Conservation (phyloP, 192 early-diverging fungal species). For the Umbelopsis sp. region DNA sequence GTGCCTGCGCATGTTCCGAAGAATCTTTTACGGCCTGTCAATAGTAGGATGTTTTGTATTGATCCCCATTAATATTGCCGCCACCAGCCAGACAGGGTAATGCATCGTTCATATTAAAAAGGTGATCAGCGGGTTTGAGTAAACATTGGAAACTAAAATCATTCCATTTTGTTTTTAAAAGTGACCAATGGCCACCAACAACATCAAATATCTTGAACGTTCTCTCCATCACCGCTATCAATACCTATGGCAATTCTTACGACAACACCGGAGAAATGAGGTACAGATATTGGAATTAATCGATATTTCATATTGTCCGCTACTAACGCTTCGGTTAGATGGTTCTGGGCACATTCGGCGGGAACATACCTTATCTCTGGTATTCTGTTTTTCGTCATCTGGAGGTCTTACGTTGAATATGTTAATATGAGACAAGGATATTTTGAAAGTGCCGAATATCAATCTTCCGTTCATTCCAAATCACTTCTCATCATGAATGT, state of each 20-base stretch:
- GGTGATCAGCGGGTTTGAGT: not conserved
- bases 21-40: constrained; percentile 58
- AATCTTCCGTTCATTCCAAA: constrained; percentile 64
- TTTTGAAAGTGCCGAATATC: constrained; percentile 62
- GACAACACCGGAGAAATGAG: constrained; percentile 4
- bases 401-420: constrained; percentile 54
- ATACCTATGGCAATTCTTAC: constrained; percentile 14
- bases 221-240: not conserved
- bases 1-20: constrained; percentile 61
- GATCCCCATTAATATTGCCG: constrained; percentile 64
- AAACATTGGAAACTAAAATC: not conserved
- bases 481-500: constrained; percentile 70
- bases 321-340: constrained; percentile 21
- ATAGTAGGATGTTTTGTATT: constrained; percentile 59
- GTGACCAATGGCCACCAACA: constrained; percentile 23
- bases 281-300: not conserved
- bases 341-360: constrained; percentile 65
- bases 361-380: constrained; percentile 62
- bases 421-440: constrained; percentile 53
- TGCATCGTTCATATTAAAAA: constrained; percentile 29
- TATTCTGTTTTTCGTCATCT: constrained; percentile 54
- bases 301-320: not conserved
- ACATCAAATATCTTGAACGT: constrained; percentile 24
- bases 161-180: not conserved
- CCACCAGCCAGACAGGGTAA: constrained; percentile 52